Percentiles rank a stretch among this genome's conserved stretches.
Evolutionary conservation across 1,284 basidiomycete species (phyloP).

Genomic region (Mycocalia duriaeana): DNA sequence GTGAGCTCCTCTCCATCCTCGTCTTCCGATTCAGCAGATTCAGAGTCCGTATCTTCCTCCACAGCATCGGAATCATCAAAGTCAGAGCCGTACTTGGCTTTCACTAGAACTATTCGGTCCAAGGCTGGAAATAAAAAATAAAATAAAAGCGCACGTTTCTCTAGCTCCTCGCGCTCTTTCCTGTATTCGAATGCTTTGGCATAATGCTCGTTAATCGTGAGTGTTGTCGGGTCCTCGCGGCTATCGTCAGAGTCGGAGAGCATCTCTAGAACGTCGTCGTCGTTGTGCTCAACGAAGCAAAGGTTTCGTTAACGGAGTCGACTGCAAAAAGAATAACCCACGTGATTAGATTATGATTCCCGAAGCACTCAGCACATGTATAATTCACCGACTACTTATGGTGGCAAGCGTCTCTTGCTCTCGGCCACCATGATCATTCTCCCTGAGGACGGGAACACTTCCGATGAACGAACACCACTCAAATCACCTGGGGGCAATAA

Average conservation of each 20-base stretch:
- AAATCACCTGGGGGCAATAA: background rate
- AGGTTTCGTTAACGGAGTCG: too few relatives aligned
- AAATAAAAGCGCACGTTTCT: slow-evolving; percentile 51
- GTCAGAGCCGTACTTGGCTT: slow-evolving; percentile 84
- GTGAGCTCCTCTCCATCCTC: slow-evolving; percentile 95
- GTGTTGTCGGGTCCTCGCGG: slow-evolving; percentile 39
- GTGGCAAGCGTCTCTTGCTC: background rate
- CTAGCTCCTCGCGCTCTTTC: slow-evolving; percentile 81
- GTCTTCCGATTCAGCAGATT: slow-evolving; percentile 83
- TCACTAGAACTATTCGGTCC: slow-evolving; percentile 45
- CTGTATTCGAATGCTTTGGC: slow-evolving; percentile 78
- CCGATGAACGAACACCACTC: background rate
- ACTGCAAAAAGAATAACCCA: background rate
- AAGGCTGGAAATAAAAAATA: slow-evolving; percentile 1
- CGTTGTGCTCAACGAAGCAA: background rate
- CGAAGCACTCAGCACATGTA: background rate
- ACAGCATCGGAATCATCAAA: slow-evolving; percentile 39
- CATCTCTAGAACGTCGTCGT: slow-evolving; percentile 16
- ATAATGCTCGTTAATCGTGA: slow-evolving; percentile 79
- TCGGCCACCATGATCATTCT: slow-evolving; percentile 1
- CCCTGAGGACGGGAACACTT: background rate
- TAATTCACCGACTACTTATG: background rate
- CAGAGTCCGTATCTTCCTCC: slow-evolving; percentile 56
- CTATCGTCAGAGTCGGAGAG: slow-evolving; percentile 46
- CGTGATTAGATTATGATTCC: background rate